Percentiles rank a stretch among this genome's conserved stretches.
phyloP scores from a whole-genome alignment of 305 asterid genomes.

The Fraxinus albicans region DNA sequence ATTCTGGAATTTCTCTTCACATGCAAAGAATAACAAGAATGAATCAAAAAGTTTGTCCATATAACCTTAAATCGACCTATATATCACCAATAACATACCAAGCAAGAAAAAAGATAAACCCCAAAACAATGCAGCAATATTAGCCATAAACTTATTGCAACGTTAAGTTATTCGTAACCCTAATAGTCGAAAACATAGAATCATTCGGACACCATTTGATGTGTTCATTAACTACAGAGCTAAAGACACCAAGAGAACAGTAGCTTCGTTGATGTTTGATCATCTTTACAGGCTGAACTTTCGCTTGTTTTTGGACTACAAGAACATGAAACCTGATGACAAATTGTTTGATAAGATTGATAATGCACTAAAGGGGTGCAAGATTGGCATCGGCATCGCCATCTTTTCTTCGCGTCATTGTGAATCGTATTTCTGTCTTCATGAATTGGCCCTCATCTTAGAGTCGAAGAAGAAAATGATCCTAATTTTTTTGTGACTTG shows the following conservation, averaged over 20 bases:
- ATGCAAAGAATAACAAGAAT: too few species aligned
- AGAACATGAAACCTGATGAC: constrained; percentile 30
- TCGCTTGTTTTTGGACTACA: constrained; percentile 17
- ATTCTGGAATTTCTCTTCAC: too few species aligned
- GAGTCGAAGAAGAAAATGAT: background rate
- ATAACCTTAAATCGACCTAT: too few species aligned
- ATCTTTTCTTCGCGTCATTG: constrained; percentile 23
- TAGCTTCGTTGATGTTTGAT: constrained; percentile 19
- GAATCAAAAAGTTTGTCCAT: too few species aligned
- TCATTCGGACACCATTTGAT: constrained; percentile 1
- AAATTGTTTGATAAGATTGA: background rate
- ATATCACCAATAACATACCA: too few species aligned
- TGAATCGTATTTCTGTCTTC: constrained; percentile 6
- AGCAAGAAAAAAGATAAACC: background rate
- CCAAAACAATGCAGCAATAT: background rate
- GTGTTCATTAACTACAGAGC: constrained; percentile 27
- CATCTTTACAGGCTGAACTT: constrained; percentile 13
- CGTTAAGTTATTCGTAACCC: background rate
- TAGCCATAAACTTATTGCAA: constrained; percentile 9
- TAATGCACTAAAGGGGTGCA: constrained; percentile 1
- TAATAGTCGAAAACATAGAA: background rate
- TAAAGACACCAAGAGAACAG: constrained; percentile 6
- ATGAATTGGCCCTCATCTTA: background rate
- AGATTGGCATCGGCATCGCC: constrained; percentile 17
- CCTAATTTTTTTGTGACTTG: background rate